These are phyloP conservation scores for Hirschfeldia incana DNA, from an alignment of 345 rosid species.

Conservation along the genomic window DNA sequence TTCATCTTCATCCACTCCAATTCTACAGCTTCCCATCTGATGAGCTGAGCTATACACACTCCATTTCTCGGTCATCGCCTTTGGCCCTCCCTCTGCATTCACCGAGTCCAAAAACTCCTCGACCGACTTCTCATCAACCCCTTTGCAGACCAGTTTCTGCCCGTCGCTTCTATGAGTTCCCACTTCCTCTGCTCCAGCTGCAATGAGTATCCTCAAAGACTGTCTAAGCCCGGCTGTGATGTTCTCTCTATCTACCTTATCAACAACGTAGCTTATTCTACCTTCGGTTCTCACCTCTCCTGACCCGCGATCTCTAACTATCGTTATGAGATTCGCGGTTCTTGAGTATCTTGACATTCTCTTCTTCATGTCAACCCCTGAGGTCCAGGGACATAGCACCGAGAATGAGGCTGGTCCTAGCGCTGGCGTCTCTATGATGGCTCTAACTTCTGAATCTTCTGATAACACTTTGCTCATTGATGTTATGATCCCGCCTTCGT, in stretches of 20 bases:
- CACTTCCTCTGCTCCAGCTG: constrained; percentile 71
- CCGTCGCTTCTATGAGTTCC: constrained; percentile 66
- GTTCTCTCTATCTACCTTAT: constrained; percentile 47
- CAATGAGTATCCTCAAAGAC: constrained; percentile 53
- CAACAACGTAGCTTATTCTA: constrained; percentile 37
- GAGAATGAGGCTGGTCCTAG: constrained; percentile 52
- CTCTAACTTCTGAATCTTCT: constrained; percentile 44
- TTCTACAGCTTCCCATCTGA: constrained; percentile 73
- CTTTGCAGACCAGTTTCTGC: constrained; percentile 50
- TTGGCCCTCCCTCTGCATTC: constrained; percentile 39
- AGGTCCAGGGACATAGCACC: constrained; percentile 51
- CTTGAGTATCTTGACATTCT: constrained; percentile 56
- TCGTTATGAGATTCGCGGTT: constrained; percentile 52
- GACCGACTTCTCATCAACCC: constrained; percentile 38
- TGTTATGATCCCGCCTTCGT: constrained; percentile 69
- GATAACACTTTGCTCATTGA: constrained; percentile 50
- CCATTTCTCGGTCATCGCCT: constrained; percentile 46
- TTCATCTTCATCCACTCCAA: constrained; percentile 49
- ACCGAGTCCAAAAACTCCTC: constrained; percentile 54
- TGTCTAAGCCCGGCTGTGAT: constrained; percentile 52
- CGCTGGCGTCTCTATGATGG: constrained; percentile 60
- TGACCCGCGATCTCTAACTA: constrained; percentile 53
- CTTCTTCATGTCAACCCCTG: constrained; percentile 52
- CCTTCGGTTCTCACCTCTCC: constrained; percentile 54
- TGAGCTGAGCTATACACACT: constrained; percentile 49